Conservation (phyloP, 306 rosid species). For the Fagus crenata region DNA sequence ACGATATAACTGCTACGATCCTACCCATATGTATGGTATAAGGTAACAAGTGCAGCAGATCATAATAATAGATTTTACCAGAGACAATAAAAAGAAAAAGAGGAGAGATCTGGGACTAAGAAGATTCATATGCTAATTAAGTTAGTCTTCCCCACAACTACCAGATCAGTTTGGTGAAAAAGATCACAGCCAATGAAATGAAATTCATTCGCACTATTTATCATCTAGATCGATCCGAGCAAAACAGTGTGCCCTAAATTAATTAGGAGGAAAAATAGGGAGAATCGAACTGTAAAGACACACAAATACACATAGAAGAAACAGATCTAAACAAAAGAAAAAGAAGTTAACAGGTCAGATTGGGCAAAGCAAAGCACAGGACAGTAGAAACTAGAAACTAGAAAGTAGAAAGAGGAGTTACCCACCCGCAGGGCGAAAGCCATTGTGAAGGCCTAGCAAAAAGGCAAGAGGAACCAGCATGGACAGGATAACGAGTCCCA, state of each 20-base stretch:
- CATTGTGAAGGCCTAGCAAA: conserved; percentile 88
- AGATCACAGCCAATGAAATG: conserved; percentile 1
- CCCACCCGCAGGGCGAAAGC: conserved; percentile 72
- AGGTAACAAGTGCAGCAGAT: not conserved
- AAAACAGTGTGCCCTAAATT: not conserved
- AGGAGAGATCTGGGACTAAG: not conserved
- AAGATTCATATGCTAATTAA: not conserved
- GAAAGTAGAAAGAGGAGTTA: conserved; percentile 18
- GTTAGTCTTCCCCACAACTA: not conserved
- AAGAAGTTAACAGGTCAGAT: conserved; percentile 14
- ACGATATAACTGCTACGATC: not conserved
- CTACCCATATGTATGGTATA: too few relatives aligned
- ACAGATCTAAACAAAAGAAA: conserved; percentile 52
- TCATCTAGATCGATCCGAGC: conserved; percentile 26
- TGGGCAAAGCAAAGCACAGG: not conserved
- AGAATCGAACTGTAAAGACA: not conserved
- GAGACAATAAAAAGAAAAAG: not conserved
- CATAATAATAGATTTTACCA: not conserved
- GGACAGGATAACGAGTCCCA: conserved; percentile 85
- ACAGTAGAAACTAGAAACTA: not conserved
- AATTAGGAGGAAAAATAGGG: not conserved
- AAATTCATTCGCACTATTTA: not conserved
- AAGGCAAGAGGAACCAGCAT: conserved; percentile 96
- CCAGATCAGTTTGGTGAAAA: not conserved
- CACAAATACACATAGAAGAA: not conserved